Evolutionary conservation across 352 stramenopile genomes (phyloP).

Genomic region (Globisporangium canariense): DNA sequence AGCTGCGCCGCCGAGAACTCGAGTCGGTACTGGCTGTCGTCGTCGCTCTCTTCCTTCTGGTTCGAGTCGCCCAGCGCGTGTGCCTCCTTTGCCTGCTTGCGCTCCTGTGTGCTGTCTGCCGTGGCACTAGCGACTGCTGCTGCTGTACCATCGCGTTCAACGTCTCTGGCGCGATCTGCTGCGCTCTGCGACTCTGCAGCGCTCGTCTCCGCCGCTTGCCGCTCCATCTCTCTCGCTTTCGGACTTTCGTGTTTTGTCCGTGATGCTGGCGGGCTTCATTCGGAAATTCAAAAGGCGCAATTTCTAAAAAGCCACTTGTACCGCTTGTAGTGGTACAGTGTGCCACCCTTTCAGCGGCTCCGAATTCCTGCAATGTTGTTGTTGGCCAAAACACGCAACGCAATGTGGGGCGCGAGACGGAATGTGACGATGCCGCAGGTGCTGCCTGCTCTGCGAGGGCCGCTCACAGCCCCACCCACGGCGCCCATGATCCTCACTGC

Average conservation of each 20-base stretch:
- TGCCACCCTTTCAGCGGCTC: neutral
- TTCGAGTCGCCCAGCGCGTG: neutral
- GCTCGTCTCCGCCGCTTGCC: neutral
- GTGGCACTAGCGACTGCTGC: neutral
- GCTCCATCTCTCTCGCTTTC: neutral
- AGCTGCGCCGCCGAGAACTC: conserved; percentile 49
- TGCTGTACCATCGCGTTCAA: neutral
- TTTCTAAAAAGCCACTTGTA: conserved; percentile 5
- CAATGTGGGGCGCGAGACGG: conserved; percentile 5
- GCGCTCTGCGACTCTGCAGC: neutral
- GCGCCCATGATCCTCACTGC: conserved; percentile 19
- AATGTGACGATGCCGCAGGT: neutral
- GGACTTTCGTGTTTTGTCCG: neutral
- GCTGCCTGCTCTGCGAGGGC: neutral
- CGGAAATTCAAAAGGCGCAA: conserved; percentile 8
- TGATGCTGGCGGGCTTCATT: conserved; percentile 4
- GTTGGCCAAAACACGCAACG: neutral
- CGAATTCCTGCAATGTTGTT: neutral
- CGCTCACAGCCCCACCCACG: neutral
- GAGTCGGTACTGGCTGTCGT: conserved; percentile 22
- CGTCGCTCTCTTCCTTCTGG: neutral
- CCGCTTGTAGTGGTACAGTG: neutral
- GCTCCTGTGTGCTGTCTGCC: neutral
- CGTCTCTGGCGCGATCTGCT: neutral
- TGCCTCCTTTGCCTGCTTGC: neutral